phyloP scores from a whole-genome alignment of 805 yeast species.

The Nakazawaea sp. region DNA sequence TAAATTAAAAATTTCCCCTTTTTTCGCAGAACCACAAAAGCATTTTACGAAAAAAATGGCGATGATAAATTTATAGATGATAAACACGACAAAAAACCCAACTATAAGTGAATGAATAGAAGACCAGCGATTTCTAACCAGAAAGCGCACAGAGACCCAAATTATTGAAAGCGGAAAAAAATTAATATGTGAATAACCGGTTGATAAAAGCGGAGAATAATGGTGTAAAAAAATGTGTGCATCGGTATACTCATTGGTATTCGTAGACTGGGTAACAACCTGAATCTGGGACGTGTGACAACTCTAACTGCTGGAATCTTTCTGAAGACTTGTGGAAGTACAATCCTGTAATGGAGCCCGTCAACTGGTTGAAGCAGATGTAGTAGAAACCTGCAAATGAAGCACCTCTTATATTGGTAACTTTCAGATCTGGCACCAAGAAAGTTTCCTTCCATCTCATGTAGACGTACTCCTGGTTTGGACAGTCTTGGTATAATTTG shows the following conservation, averaged over 20 bases:
- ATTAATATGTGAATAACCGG: neutral
- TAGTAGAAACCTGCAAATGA: slow-evolving; percentile 92
- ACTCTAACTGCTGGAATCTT: slow-evolving; percentile 69
- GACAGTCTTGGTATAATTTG: slow-evolving; percentile 18
- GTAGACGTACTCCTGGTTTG: slow-evolving; percentile 46
- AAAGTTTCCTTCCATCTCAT: slow-evolving; percentile 97
- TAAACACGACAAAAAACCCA: too few species aligned
- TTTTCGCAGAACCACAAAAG: too few species aligned
- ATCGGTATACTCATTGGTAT: slow-evolving; percentile 17
- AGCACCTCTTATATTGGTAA: slow-evolving; percentile 61
- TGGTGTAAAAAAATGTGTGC: neutral
- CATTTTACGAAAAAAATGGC: too few species aligned
- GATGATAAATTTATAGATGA: too few species aligned
- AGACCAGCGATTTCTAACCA: too few species aligned
- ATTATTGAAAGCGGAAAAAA: neutral
- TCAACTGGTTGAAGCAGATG: slow-evolving; percentile 69
- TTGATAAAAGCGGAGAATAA: neutral
- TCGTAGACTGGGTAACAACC: slow-evolving; percentile 32
- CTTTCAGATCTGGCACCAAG: slow-evolving; percentile 68
- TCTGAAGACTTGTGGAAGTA: slow-evolving; percentile 80
- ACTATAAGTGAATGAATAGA: too few species aligned
- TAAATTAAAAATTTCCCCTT: too few species aligned
- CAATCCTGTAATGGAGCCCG: slow-evolving; percentile 72
- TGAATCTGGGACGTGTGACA: slow-evolving; percentile 44
- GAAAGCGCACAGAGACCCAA: neutral